Conservation (phyloP, 441 rosid genomes). For the Geranium incanum region DNA sequence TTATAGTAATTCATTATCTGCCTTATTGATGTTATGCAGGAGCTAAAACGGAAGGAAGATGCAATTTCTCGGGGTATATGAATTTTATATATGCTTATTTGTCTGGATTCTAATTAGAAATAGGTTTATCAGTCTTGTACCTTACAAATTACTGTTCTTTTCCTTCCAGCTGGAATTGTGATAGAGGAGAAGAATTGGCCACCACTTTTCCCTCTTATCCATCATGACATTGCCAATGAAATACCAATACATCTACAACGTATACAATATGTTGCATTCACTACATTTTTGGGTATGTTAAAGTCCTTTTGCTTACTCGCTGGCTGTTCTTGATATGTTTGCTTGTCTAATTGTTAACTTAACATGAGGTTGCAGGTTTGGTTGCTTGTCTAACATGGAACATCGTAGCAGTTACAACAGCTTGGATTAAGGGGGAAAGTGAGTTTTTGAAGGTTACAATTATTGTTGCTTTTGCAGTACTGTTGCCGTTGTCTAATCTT, state of each 20-base stretch:
- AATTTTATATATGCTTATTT: not conserved
- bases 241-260: conserved; percentile 90
- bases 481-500: conserved; percentile 17
- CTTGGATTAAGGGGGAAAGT: conserved; percentile 98
- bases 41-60: conserved; percentile 80
- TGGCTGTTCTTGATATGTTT: not conserved
- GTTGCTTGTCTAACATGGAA: conserved; percentile 79
- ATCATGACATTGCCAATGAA: conserved; percentile 87
- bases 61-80: conserved; percentile 56
- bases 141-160: not conserved
- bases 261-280: conserved; percentile 86
- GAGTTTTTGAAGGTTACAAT: conserved; percentile 12
- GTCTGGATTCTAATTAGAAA: conserved; percentile 6
- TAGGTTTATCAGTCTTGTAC: not conserved
- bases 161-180: conserved; percentile 70
- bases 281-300: conserved; percentile 73
- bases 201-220: conserved; percentile 78
- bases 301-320: conserved; percentile 7
- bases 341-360: conserved; percentile 8
- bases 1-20: conserved; percentile 10
- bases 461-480: conserved; percentile 13
- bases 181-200: conserved; percentile 97
- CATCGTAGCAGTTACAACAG: conserved; percentile 73
- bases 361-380: conserved; percentile 48
- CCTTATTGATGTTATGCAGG: conserved; percentile 42